Conservation (phyloP, 345 rosid genomes). For the Triadica sebifera region DNA sequence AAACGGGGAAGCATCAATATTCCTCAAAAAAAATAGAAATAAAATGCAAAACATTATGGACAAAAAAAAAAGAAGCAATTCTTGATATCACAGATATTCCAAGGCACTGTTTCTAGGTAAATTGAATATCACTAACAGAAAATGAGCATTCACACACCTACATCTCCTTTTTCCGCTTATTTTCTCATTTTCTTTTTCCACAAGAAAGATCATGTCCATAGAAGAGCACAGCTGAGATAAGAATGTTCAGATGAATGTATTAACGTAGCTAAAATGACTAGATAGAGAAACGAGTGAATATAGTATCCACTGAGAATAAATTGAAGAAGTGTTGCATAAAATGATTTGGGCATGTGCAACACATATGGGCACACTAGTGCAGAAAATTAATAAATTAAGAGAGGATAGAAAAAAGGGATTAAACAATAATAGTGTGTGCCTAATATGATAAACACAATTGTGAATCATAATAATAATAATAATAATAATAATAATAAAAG, state of each 20-base stretch:
- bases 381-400: neutral
- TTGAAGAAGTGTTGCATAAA: neutral
- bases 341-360: neutral
- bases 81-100: neutral
- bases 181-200: neutral
- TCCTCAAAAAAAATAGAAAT: conserved; percentile 1
- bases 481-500: no score
- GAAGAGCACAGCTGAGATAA: conserved; percentile 24
- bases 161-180: neutral
- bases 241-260: neutral
- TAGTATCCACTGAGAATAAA: neutral
- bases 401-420: neutral
- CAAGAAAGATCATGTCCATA: neutral
- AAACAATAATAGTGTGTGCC: neutral
- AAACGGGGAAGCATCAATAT: neutral
- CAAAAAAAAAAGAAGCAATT: conserved; percentile 25
- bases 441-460: neutral
- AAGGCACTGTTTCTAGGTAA: neutral
- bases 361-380: neutral
- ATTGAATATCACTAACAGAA: neutral
- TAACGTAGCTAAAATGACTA: neutral
- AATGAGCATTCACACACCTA: neutral
- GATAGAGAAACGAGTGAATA: neutral
- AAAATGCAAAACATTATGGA: neutral
- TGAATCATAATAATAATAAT: neutral